Conservation (phyloP, 2,329 filamentous ascomycete species). For the Nigrospora osmanthi region DNA sequence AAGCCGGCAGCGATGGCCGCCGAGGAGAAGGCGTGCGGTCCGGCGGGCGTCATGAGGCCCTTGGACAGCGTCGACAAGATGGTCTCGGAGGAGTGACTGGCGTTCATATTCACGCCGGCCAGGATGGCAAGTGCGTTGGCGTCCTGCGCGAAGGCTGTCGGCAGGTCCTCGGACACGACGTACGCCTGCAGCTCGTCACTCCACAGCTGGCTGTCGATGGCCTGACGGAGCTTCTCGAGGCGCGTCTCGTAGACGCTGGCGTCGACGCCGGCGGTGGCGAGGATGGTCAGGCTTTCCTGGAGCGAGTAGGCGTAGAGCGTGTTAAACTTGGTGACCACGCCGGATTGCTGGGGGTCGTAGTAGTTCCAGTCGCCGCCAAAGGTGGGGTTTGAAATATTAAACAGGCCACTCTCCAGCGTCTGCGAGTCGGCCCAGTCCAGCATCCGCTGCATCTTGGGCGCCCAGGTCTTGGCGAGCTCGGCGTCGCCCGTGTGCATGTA, state of each 20-base stretch:
- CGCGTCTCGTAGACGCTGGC: constrained; percentile 12
- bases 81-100: constrained; percentile 5
- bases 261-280: constrained; percentile 13
- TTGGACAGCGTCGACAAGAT: constrained; percentile 10
- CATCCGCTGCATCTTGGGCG: constrained; percentile 17
- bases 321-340: constrained; percentile 23
- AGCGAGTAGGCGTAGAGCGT: constrained; percentile 21
- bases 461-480: constrained; percentile 17
- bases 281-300: constrained; percentile 13
- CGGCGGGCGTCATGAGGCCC: constrained; percentile 5
- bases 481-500: constrained; percentile 20
- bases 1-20: not conserved
- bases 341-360: constrained; percentile 21
- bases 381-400: constrained; percentile 16
- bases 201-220: constrained; percentile 18
- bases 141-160: constrained; percentile 18
- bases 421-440: constrained; percentile 25
- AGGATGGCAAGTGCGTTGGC: constrained; percentile 23
- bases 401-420: constrained; percentile 11
- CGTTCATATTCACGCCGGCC: constrained; percentile 12
- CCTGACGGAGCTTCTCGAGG: constrained; percentile 13
- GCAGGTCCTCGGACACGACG: constrained; percentile 11
- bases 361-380: constrained; percentile 27
- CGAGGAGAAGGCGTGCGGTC: constrained; percentile 3
- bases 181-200: constrained; percentile 15